Percentiles rank a stretch among this genome's conserved stretches.
These are phyloP conservation scores for Aspergillus pseudoterreus DNA, from an alignment of 2,329 filamentous ascomycete genomes.

Conservation along the genomic window DNA sequence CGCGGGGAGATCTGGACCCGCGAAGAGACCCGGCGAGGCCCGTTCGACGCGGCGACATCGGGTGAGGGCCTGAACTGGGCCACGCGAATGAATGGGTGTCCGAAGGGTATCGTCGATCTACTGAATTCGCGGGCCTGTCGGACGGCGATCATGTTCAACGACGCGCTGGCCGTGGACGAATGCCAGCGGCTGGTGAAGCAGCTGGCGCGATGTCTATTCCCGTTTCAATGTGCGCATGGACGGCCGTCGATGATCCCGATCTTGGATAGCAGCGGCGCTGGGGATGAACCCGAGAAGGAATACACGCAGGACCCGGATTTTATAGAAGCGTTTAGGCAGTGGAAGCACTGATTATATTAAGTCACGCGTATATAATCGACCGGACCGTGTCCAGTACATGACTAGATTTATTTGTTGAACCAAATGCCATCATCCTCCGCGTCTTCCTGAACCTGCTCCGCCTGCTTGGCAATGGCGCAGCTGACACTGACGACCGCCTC, in stretches of 20 bases:
- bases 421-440: no score
- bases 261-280: conserved; percentile 24
- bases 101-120: conserved; percentile 67
- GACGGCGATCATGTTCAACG: conserved; percentile 51
- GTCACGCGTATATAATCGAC: not conserved
- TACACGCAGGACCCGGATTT: not conserved
- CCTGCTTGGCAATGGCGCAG: not conserved
- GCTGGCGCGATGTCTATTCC: conserved; percentile 43
- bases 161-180: conserved; percentile 35
- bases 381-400: no score
- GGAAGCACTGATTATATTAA: not conserved
- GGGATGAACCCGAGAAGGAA: not conserved
- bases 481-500: not conserved
- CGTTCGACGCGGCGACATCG: not conserved
- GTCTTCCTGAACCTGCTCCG: not conserved
- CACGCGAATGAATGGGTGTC: conserved; percentile 63
- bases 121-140: conserved; percentile 49
- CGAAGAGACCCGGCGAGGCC: conserved; percentile 42
- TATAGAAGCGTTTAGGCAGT: not conserved
- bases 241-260: conserved; percentile 47
- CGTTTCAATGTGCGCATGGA: conserved; percentile 51
- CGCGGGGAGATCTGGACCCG: conserved; percentile 70
- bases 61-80: conserved; percentile 48
- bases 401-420: no score
- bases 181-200: conserved; percentile 36